Evolutionary conservation across 2,329 filamentous ascomycete genomes (phyloP), one percentile per base, ranked within the genome.

Genomic region (Microdochium trichocladiopsis): DNA sequence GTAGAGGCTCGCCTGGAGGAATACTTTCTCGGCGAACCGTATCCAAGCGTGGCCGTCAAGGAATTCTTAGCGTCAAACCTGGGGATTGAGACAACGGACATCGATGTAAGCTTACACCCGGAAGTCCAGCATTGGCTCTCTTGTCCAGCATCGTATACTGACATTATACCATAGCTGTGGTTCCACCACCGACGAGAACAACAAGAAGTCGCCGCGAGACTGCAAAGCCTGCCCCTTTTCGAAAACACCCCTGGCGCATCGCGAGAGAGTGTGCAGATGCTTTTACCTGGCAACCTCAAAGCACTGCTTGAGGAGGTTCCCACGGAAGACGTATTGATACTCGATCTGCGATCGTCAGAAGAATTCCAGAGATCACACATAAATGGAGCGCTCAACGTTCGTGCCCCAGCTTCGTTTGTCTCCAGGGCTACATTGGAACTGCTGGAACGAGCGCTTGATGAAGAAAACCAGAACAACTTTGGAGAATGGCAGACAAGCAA

Each of bases 51-150:
- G 48, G 74, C 72, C 1, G 72, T 78, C 41, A 74, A 73, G 33
- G 77, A 77, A 41, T 76, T 79, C 59, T 66, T 80, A 43, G 77
- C 79, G 10, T 81, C 78, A 0, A 81, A 76, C 41, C 63, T 81
- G 2, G 75, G 76, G 14, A 73, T 79, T 23, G 76, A 80, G 52
- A 69, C 72, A 2, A 65, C 68, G 48, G 75, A 80, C 55, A 70
- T 82, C 25, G 71, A 78, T 52, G 71, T 78, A 51, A 64, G 69
- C 64, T 10, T 21, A 43, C 12, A 37, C 21, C 31, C 21, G 2
- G 3, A 48, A 28, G 5, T n/a, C 47, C 9, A n/a, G n/a, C n/a
- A n/a, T 43, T 2, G 6, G 16, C 9, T 45, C 5, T 21, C 18
- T 8, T 45, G 18, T n/a, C 41, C 11, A 45, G 5, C 6, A 18